Conservation (phyloP, 345 rosid genomes). For the Corchorus capsularis region DNA sequence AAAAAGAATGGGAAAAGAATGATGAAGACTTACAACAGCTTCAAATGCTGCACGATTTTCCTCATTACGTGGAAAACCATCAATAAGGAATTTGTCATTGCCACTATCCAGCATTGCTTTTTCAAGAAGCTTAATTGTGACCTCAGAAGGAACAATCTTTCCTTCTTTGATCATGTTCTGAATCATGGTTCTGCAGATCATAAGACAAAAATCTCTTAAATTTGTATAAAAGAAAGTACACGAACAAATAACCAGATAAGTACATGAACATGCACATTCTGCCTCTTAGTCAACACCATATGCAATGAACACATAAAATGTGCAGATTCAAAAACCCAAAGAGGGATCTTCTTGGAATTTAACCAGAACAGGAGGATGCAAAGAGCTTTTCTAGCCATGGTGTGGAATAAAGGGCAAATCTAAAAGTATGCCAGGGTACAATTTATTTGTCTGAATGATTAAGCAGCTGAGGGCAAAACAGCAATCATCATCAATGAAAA, state of each 20-base stretch:
- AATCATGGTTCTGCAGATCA: conserved; percentile 57
- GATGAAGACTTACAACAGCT: conserved; percentile 50
- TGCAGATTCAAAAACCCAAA: not conserved
- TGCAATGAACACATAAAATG: not conserved
- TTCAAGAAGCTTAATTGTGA: conserved; percentile 77
- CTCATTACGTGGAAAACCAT: conserved; percentile 89
- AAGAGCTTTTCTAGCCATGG: not conserved
- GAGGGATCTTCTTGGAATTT: not conserved
- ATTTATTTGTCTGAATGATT: not conserved
- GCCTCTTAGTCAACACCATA: not conserved
- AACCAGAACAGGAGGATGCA: not conserved
- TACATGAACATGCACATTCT: not conserved
- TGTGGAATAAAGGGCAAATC: not conserved
- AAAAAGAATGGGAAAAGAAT: not conserved
- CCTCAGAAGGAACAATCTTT: conserved; percentile 85
- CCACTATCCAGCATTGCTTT: conserved; percentile 60
- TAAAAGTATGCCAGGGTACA: not conserved
- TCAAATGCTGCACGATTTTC: conserved; percentile 76
- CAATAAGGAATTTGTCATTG: conserved; percentile 69
- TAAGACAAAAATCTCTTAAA: not conserved
- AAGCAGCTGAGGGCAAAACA: not conserved
- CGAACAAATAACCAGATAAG: not conserved
- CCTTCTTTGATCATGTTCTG: conserved; percentile 68
- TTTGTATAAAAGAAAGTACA: not conserved
- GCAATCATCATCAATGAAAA: not conserved